These are phyloP conservation scores for Sclerotinia glacialis DNA, from an alignment of 2,329 filamentous ascomycete species.

Conservation along the genomic window DNA sequence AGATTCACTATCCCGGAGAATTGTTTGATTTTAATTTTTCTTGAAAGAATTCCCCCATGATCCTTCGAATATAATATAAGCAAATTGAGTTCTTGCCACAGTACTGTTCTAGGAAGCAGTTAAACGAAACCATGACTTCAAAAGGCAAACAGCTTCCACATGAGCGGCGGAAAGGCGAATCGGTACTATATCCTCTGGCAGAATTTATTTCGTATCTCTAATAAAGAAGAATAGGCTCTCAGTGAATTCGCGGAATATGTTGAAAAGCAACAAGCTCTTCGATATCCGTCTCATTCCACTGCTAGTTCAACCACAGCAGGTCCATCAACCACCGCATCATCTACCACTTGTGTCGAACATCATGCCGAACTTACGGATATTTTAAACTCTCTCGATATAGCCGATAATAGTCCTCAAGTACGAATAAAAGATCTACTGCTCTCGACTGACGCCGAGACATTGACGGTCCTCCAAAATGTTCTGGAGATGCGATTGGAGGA, in stretches of 20 bases:
- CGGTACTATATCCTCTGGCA: conserved; percentile 52
- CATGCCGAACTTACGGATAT: conserved; percentile 79
- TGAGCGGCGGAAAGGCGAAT: conserved; percentile 83
- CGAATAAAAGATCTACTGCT: conserved; percentile 76
- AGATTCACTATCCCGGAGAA: not conserved
- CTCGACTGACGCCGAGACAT: conserved; percentile 56
- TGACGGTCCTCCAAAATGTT: conserved; percentile 62
- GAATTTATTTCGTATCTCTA: conserved; percentile 10
- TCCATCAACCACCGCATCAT: conserved; percentile 29
- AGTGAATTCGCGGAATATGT: conserved; percentile 98
- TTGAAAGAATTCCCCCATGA: conserved; percentile 22
- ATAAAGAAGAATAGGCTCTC: conserved; percentile 55
- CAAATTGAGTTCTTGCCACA: not conserved
- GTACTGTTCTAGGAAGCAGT: not conserved
- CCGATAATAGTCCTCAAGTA: conserved; percentile 65
- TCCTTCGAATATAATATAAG: conserved; percentile 27
- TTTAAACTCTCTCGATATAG: conserved; percentile 72
- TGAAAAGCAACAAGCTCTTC: conserved; percentile 82
- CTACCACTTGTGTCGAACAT: conserved; percentile 49
- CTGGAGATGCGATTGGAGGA: conserved; percentile 71
- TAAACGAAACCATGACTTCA: conserved; percentile 44
- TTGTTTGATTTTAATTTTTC: not conserved
- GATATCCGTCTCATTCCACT: conserved; percentile 48
- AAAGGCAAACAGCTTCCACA: conserved; percentile 62
- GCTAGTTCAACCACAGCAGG: conserved; percentile 23